phyloP scores from a whole-genome alignment of 139 green algal genomes.

The Bryopsis sp. region DNA sequence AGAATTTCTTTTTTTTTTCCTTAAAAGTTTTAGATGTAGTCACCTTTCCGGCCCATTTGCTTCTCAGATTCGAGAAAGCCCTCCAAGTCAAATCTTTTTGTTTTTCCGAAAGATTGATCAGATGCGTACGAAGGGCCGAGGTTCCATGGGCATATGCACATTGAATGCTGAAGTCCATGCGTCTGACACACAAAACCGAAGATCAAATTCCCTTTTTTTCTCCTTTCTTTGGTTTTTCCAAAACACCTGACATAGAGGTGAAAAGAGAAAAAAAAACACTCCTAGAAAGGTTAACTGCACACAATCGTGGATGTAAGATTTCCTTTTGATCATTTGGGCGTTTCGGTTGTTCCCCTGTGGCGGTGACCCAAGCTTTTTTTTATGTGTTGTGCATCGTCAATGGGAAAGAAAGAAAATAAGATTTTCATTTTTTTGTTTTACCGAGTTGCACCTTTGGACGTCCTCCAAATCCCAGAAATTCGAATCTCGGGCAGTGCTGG shows the following conservation, averaged over 20 bases:
- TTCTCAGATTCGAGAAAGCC: slow-evolving; percentile 32
- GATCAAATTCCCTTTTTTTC: too few relatives aligned
- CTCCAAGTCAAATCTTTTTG: slow-evolving; percentile 56
- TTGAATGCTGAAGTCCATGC: slow-evolving; percentile 64
- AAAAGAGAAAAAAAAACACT: too few relatives aligned
- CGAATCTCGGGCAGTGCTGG: slow-evolving; percentile 43
- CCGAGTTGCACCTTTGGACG: slow-evolving; percentile 32
- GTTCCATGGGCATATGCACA: slow-evolving; percentile 65
- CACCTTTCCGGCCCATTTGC: slow-evolving; percentile 48
- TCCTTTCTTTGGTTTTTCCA: too few relatives aligned
- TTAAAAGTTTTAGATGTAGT: too few relatives aligned
- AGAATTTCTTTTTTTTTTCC: too few relatives aligned
- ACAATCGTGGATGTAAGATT: too few relatives aligned
- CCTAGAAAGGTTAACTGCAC: too few relatives aligned
- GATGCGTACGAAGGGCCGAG: slow-evolving; percentile 55
- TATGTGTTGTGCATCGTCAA: too few relatives aligned
- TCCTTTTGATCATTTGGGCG: too few relatives aligned
- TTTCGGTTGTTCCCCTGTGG: too few relatives aligned
- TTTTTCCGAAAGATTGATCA: slow-evolving; percentile 53
- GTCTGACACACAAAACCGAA: slow-evolving; percentile 12
- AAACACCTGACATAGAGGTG: too few relatives aligned
- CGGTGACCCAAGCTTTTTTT: too few relatives aligned
- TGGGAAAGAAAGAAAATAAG: neutral
- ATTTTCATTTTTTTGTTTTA: neutral
- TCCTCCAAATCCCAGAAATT: slow-evolving; percentile 53